phyloP scores from a whole-genome alignment of 805 yeast species.

The Candida ulmi region DNA sequence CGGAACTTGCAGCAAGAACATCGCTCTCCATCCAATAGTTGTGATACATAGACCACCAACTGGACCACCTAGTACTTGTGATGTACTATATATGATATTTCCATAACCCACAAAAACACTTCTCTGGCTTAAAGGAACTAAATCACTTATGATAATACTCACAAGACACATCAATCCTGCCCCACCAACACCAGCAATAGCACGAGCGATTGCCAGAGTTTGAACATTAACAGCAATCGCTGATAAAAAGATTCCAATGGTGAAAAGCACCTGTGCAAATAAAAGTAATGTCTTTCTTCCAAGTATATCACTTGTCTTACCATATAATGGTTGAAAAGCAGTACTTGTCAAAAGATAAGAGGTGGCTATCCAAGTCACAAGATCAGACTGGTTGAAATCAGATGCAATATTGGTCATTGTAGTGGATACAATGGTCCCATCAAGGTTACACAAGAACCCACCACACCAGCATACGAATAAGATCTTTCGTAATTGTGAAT shows the following conservation, averaged over 20 bases:
- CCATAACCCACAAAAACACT: slow-evolving; percentile 51
- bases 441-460: slow-evolving; percentile 48
- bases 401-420: slow-evolving; percentile 55
- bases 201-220: slow-evolving; percentile 44
- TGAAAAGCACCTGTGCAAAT: slow-evolving; percentile 38
- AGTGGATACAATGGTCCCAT: slow-evolving; percentile 56
- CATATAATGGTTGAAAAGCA: slow-evolving; percentile 71
- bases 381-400: slow-evolving; percentile 45
- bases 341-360: slow-evolving; percentile 63
- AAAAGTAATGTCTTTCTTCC: slow-evolving; percentile 46
- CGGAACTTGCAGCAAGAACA: slow-evolving; percentile 38
- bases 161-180: slow-evolving; percentile 50
- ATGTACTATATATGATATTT: slow-evolving; percentile 30
- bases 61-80: slow-evolving; percentile 40
- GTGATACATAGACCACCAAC: slow-evolving; percentile 35
- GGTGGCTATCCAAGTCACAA: slow-evolving; percentile 67
- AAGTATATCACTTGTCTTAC: slow-evolving; percentile 61
- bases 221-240: slow-evolving; percentile 34
- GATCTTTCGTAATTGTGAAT: slow-evolving; percentile 8
- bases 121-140: slow-evolving; percentile 47
- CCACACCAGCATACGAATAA: slow-evolving; percentile 36
- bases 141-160: slow-evolving; percentile 49
- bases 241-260: slow-evolving; percentile 39
- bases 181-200: slow-evolving; percentile 53
- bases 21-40: slow-evolving; percentile 39